phyloP scores from a whole-genome alignment of 129 eudicot species.

The Chrysanthemum lavandulifolium region DNA sequence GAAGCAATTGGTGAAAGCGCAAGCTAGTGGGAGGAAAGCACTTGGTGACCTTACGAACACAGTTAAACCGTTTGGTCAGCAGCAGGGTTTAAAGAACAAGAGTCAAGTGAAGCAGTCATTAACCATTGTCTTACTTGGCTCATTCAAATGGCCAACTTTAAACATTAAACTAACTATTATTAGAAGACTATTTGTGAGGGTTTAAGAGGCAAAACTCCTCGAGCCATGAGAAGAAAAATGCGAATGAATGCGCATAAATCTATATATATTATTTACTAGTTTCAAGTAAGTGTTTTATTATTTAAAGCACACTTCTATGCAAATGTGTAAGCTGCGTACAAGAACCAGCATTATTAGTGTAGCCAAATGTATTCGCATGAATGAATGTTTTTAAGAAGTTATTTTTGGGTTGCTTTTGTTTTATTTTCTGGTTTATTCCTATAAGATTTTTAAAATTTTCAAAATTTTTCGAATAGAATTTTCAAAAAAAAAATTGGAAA shows the following conservation, averaged over 20 bases:
- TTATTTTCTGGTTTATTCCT: neutral
- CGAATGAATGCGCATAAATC: conserved; percentile 11
- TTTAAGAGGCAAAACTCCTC: conserved; percentile 30
- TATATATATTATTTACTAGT: conserved; percentile 26
- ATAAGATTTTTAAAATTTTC: too few species aligned
- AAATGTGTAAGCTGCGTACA: conserved; percentile 39
- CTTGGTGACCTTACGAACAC: conserved; percentile 80
- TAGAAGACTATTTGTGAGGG: neutral
- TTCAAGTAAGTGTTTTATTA: conserved; percentile 7
- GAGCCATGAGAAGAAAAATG: conserved; percentile 36
- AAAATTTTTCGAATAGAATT: too few species aligned
- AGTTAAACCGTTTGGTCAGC: conserved; percentile 40
- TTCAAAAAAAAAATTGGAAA: too few species aligned
- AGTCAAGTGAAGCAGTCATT: conserved; percentile 36
- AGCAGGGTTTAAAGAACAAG: conserved; percentile 34
- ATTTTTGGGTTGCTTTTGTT: neutral
- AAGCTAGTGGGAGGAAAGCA: conserved; percentile 59
- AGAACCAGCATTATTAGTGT: conserved; percentile 42
- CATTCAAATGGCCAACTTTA: conserved; percentile 94
- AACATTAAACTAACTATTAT: neutral
- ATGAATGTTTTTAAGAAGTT: conserved; percentile 11
- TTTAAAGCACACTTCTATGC: conserved; percentile 25
- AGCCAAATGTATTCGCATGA: conserved; percentile 35
- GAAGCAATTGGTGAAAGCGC: conserved; percentile 17
- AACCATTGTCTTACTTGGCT: conserved; percentile 77